Conservation (phyloP, 179 eudicot genomes). For the Pouteria campechiana region DNA sequence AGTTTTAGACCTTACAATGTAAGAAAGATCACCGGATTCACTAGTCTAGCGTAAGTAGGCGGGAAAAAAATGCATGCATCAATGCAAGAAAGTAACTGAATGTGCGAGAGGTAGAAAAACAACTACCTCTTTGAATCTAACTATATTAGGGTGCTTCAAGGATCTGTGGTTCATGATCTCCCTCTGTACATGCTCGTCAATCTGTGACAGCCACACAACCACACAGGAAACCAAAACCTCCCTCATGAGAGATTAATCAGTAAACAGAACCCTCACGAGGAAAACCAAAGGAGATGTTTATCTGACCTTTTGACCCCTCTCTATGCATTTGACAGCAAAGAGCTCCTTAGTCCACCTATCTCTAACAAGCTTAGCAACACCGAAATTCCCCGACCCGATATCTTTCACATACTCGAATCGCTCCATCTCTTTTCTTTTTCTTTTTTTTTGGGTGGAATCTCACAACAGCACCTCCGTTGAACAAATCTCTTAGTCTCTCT, state of each 20-base stretch:
- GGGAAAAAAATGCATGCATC: no score
- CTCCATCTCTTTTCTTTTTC: no score
- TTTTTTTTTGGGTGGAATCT: no score
- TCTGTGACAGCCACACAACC: constrained; percentile 22
- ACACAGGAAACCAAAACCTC: neutral
- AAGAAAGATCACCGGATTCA: no score
- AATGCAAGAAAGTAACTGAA: no score
- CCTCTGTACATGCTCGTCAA: constrained; percentile 79
- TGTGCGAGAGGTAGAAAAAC: no score
- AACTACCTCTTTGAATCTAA: constrained; percentile 76
- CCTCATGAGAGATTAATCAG: neutral
- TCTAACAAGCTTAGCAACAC: constrained; percentile 73
- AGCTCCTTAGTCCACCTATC: constrained; percentile 50
- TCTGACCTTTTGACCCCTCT: constrained; percentile 73
- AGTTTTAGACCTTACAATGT: no score
- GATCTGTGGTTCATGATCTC: constrained; percentile 79
- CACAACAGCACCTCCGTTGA: no score
- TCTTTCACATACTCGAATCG: constrained; percentile 57
- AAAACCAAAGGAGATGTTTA: neutral
- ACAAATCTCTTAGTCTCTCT: no score
- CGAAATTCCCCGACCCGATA: constrained; percentile 77
- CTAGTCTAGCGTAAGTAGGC: no score
- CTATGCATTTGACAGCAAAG: constrained; percentile 78
- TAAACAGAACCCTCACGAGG: neutral
- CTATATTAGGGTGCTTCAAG: constrained; percentile 66